Evolutionary conservation across 352 stramenopile species (phyloP).

Genomic region (Pythium myriotylum): DNA sequence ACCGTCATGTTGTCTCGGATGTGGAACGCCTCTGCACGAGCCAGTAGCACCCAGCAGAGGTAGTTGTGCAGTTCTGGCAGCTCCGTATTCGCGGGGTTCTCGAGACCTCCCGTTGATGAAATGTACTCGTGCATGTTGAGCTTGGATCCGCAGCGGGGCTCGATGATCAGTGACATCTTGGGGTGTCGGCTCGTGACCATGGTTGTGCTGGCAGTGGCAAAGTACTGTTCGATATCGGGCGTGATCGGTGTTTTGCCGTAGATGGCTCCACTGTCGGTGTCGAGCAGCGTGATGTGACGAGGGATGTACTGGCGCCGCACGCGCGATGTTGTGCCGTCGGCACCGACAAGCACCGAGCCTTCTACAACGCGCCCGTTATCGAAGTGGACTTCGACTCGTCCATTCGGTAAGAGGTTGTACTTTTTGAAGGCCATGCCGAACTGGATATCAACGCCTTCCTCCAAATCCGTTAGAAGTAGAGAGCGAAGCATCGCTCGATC

Average conservation of each 20-base stretch:
- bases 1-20: constrained; percentile 39
- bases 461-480: constrained; percentile 42
- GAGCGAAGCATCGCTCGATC: constrained; percentile 30
- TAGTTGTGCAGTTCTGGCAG: constrained; percentile 51
- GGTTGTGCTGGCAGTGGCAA: constrained; percentile 46
- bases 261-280: constrained; percentile 67
- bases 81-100: constrained; percentile 21
- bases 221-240: constrained; percentile 45
- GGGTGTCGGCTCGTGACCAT: constrained; percentile 36
- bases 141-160: constrained; percentile 41
- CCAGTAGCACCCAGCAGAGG: constrained; percentile 67
- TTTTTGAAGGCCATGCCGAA: constrained; percentile 58
- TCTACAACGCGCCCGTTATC: constrained; percentile 50
- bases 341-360: constrained; percentile 53
- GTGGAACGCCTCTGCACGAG: constrained; percentile 49
- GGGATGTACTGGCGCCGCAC: constrained; percentile 66
- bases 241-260: constrained; percentile 72
- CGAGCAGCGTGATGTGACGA: constrained; percentile 45
- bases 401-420: constrained; percentile 45
- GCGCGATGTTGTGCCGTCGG: constrained; percentile 61
- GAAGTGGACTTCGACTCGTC: constrained; percentile 52
- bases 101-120: too few relatives aligned
- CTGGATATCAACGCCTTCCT: constrained; percentile 43
- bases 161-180: constrained; percentile 61
- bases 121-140: constrained; percentile 9